Evolutionary conservation across 2,329 filamentous ascomycete genomes (phyloP).

Genomic region (Allantophomopsis cytisporea): DNA sequence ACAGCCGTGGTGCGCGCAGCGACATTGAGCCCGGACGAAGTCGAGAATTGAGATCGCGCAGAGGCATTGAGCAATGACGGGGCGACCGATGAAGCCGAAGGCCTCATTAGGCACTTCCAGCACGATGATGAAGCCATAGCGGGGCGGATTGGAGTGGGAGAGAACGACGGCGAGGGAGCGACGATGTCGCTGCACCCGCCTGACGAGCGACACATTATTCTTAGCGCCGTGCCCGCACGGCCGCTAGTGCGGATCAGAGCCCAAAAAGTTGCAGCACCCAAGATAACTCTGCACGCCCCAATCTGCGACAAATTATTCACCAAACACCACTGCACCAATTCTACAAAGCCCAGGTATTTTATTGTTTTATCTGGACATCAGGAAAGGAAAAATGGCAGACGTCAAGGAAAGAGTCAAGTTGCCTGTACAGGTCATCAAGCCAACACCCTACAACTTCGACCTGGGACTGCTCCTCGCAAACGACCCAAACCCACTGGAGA

Average conservation of each 20-base stretch:
- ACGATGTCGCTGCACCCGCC: not conserved
- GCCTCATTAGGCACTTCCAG: slow-evolving; percentile 43
- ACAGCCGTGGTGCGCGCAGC: not conserved
- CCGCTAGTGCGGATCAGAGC: too few species aligned
- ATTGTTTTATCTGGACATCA: too few species aligned
- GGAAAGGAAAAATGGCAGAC: not conserved
- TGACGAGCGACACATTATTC: not conserved
- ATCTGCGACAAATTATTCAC: too few species aligned
- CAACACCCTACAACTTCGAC: slow-evolving; percentile 86
- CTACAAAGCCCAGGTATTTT: too few species aligned
- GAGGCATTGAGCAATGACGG: not conserved
- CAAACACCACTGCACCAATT: too few species aligned
- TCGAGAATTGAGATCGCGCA: slow-evolving; percentile 27
- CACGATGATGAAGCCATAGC: slow-evolving; percentile 43
- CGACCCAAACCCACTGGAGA: slow-evolving; percentile 71
- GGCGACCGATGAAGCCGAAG: slow-evolving; percentile 10
- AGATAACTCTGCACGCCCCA: too few species aligned
- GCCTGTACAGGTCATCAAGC: slow-evolving; percentile 59
- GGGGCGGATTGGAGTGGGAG: slow-evolving; percentile 1
- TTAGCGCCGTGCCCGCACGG: too few species aligned
- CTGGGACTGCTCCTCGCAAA: slow-evolving; percentile 74
- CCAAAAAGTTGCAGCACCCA: too few species aligned
- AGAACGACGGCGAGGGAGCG: not conserved
- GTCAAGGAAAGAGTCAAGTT: slow-evolving; percentile 24
- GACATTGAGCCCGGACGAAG: slow-evolving; percentile 5